These are phyloP conservation scores for Spiromastix sp. DNA, from an alignment of 2,329 filamentous ascomycete genomes.

Conservation along the genomic window DNA sequence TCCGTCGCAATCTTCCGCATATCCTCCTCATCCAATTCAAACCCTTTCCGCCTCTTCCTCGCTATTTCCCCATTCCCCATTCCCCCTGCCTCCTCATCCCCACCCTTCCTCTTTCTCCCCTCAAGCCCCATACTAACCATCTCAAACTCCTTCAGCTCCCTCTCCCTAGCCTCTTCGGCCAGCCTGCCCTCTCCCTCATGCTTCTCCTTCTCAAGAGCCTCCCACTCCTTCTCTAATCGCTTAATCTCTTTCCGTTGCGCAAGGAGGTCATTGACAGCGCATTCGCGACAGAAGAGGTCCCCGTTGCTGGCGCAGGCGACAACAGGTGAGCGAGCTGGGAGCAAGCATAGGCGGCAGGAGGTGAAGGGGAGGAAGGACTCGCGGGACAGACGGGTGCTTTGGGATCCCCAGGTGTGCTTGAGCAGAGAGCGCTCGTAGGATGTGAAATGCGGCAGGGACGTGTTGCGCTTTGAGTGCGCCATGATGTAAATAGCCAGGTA, in stretches of 20 bases:
- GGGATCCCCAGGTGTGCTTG: conserved; percentile 70
- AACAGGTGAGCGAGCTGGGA: conserved; percentile 70
- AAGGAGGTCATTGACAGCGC: conserved; percentile 81
- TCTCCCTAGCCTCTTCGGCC: conserved; percentile 58
- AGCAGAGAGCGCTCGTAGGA: conserved; percentile 78
- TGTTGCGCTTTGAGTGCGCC: conserved; percentile 65
- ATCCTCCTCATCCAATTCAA: conserved; percentile 69
- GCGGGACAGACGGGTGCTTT: conserved; percentile 71
- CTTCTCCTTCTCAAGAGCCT: conserved; percentile 51
- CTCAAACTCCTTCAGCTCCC: conserved; percentile 75
- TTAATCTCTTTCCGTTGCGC: conserved; percentile 88
- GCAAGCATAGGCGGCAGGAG: conserved; percentile 77
- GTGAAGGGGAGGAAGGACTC: conserved; percentile 91
- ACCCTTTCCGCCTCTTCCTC: conserved; percentile 60
- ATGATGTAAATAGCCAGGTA: no score
- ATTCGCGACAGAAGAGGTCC: conserved; percentile 92
- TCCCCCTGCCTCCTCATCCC: conserved; percentile 18
- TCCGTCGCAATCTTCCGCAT: conserved; percentile 57
- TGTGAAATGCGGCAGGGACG: conserved; percentile 86
- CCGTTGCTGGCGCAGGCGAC: conserved; percentile 69
- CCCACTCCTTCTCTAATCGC: conserved; percentile 58
- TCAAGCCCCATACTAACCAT: conserved; percentile 61
- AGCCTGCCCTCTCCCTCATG: conserved; percentile 49
- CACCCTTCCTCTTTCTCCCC: conserved; percentile 24
- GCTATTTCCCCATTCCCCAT: conserved; percentile 34